Conservation (phyloP, 768 basidiomycete genomes). For the Zangia roseola region DNA sequence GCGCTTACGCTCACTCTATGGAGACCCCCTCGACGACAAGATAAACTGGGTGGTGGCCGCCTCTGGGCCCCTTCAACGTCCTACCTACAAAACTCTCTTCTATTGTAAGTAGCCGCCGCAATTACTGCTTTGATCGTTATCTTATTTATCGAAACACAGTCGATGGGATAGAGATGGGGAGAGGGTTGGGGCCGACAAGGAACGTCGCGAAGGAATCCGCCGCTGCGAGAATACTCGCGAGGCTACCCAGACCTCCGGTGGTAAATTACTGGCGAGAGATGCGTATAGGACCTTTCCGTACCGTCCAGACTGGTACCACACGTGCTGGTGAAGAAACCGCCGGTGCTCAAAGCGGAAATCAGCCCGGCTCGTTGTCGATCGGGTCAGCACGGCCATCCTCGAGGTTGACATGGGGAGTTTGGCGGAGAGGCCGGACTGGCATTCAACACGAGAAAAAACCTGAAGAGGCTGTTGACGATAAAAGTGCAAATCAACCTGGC, state of each 20-base stretch:
- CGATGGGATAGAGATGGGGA: constrained; percentile 9
- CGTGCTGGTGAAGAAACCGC: no score
- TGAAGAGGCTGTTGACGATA: neutral
- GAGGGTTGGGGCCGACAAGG: constrained; percentile 10
- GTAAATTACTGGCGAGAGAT: no score
- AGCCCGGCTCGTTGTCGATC: no score
- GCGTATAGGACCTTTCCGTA: no score
- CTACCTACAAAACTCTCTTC: constrained; percentile 5
- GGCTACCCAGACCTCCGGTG: neutral
- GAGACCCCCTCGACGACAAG: neutral
- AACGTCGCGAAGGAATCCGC: constrained; percentile 10
- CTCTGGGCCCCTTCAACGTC: constrained; percentile 4
- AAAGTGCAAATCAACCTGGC: neutral
- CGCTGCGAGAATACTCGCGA: constrained; percentile 11
- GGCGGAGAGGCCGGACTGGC: no score
- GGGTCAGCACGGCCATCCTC: no score
- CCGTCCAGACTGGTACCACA: no score
- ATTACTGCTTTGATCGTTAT: neutral
- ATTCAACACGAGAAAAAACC: neutral
- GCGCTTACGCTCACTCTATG: neutral
- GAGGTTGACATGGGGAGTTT: no score
- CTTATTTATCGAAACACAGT: neutral
- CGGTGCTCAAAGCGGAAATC: no score
- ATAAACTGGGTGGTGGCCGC: constrained; percentile 4
- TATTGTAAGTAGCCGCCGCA: constrained; percentile 2